These are phyloP conservation scores for Neurospora sp. DNA, from an alignment of 495 filamentous ascomycete species.

Conservation along the genomic window DNA sequence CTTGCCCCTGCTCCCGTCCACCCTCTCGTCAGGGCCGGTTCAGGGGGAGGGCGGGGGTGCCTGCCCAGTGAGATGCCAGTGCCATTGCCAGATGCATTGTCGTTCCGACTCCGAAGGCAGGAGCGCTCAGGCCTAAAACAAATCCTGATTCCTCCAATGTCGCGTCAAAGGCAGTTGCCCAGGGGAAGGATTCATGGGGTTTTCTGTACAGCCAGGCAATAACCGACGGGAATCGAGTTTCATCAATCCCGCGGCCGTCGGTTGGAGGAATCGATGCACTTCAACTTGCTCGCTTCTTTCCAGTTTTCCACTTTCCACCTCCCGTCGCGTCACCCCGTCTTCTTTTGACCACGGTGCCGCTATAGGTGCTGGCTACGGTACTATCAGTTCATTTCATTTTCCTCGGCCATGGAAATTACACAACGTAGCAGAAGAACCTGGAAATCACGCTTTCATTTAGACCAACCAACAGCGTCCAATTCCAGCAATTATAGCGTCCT, in stretches of 20 bases:
- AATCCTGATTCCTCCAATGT: not conserved
- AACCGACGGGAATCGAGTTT: not conserved
- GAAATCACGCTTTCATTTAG: not conserved
- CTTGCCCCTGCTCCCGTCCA: not conserved
- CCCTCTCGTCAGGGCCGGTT: not conserved
- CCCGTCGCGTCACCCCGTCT: not conserved
- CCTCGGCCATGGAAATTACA: not conserved
- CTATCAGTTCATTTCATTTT: not conserved
- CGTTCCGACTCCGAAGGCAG: not conserved
- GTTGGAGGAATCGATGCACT: not conserved
- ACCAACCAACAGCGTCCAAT: not conserved
- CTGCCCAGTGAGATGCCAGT: not conserved
- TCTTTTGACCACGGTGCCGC: not conserved
- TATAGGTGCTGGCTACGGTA: not conserved
- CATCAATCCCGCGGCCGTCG: not conserved
- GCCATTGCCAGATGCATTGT: not conserved
- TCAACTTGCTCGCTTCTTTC: not conserved
- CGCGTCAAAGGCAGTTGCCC: not conserved
- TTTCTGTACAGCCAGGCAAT: not conserved
- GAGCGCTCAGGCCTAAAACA: not conserved
- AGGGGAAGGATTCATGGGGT: not conserved
- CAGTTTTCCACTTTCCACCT: not conserved
- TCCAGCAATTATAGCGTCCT: not conserved
- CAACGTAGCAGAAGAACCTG: not conserved
- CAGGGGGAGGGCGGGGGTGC: not conserved